These are phyloP conservation scores for Plasmodium gaboni DNA, from an alignment of 169 alveolate genomes.

Conservation along the genomic window DNA sequence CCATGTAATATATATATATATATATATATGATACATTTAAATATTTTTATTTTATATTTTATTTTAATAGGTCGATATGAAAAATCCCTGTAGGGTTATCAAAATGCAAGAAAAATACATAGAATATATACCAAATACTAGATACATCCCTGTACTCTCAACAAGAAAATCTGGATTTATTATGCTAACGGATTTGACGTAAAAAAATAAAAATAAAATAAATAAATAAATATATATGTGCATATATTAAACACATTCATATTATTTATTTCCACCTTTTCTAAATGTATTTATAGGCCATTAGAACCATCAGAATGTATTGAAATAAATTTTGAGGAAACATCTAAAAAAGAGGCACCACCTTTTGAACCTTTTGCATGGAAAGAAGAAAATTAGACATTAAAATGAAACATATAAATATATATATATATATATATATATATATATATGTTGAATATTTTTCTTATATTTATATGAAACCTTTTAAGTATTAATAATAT, in stretches of 20 bases:
- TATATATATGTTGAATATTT: not conserved
- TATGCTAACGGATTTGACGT: conserved; percentile 86
- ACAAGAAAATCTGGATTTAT: conserved; percentile 90
- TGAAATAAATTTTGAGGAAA: conserved; percentile 44
- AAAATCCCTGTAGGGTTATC: conserved; percentile 94
- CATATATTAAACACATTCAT: not conserved
- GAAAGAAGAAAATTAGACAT: conserved; percentile 71
- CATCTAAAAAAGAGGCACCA: conserved; percentile 67
- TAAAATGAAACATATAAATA: not conserved
- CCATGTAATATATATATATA: not conserved
- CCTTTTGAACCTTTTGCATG: conserved; percentile 77
- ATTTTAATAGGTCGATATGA: conserved; percentile 76
- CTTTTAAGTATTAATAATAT: no score
- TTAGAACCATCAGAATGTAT: conserved; percentile 73
- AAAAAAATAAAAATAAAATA: not conserved
- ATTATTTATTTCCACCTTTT: not conserved
- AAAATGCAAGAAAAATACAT: conserved; percentile 90
- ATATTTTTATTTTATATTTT: conserved; percentile 78
- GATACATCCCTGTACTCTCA: conserved; percentile 92
- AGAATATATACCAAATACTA: conserved; percentile 79
- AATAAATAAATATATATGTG: not conserved
- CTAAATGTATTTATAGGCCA: conserved; percentile 34
- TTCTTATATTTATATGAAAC: no score
- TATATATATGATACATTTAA: not conserved
- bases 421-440: not conserved